Evolutionary conservation across 495 filamentous ascomycete genomes (phyloP).

Genomic region (Daldinia caldariorum): DNA sequence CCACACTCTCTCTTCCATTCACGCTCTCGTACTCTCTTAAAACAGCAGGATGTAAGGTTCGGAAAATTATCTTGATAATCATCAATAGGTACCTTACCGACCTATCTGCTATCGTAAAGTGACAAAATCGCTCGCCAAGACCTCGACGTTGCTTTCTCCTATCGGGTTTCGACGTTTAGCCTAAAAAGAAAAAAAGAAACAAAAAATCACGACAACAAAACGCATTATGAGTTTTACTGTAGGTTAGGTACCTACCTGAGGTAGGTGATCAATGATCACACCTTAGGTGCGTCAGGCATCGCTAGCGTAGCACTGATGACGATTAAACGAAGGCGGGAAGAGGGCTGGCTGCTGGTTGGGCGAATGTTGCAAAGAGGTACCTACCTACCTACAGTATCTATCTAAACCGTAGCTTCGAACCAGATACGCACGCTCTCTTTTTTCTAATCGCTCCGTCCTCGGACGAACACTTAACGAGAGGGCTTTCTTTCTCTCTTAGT

Average conservation of each 20-base stretch:
- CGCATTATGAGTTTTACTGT: background rate
- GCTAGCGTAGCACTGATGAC: slow-evolving; percentile 40
- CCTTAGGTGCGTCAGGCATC: slow-evolving; percentile 31
- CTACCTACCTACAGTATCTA: too few species aligned
- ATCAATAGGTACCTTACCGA: too few species aligned
- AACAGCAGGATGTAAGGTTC: slow-evolving; percentile 12
- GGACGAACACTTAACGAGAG: slow-evolving; percentile 7
- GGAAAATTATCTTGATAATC: slow-evolving; percentile 1
- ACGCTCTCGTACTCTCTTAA: too few species aligned
- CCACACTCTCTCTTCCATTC: too few species aligned
- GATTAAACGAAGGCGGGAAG: slow-evolving; percentile 13
- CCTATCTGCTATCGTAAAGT: slow-evolving; percentile 1
- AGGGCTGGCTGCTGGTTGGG: background rate
- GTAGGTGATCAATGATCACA: slow-evolving; percentile 29
- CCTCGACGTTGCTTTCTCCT: slow-evolving; percentile 4
- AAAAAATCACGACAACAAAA: too few species aligned
- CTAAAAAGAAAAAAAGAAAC: slow-evolving; percentile 17
- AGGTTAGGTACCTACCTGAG: slow-evolving; percentile 29
- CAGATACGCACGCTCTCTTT: background rate
- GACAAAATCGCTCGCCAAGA: slow-evolving; percentile 28
- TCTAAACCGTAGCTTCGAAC: background rate
- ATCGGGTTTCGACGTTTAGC: slow-evolving; percentile 33
- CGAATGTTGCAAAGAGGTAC: slow-evolving; percentile 12
- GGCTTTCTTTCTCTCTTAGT: slow-evolving; percentile 3
- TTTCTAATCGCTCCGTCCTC: background rate